Conservation (phyloP, 495 filamentous ascomycete species). For the Achaetomiella virescens region DNA sequence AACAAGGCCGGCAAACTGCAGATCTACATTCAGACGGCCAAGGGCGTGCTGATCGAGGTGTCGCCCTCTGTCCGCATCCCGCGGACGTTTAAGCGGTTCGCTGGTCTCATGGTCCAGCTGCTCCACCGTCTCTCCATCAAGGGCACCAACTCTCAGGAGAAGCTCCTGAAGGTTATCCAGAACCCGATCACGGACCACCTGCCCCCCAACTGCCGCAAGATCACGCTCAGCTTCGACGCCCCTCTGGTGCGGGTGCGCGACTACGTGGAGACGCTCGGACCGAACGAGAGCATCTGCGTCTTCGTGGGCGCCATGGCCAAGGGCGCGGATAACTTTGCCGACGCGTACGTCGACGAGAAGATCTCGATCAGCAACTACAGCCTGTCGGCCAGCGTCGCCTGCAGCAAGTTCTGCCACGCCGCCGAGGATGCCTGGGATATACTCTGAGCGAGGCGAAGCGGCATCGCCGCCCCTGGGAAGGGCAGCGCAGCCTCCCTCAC, state of each 20-base stretch:
- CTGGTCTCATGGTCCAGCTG: constrained; percentile 97
- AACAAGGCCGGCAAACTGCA: constrained; percentile 97
- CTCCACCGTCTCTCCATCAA: constrained; percentile 93
- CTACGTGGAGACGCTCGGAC: constrained; percentile 70
- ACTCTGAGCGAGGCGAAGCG: constrained; percentile 47
- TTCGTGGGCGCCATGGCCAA: constrained; percentile 99
- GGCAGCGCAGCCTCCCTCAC: not conserved
- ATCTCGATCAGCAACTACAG: constrained; percentile 98
- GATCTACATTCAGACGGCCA: constrained; percentile 97
- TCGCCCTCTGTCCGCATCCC: constrained; percentile 95
- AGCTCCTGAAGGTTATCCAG: constrained; percentile 93
- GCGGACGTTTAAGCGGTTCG: constrained; percentile 97
- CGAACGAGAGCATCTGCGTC: constrained; percentile 90
- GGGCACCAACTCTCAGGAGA: constrained; percentile 92
- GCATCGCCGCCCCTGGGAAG: not conserved
- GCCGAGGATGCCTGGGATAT: constrained; percentile 96
- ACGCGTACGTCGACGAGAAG: constrained; percentile 88
- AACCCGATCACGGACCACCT: constrained; percentile 97
- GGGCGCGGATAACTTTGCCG: constrained; percentile 90
- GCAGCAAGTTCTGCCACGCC: constrained; percentile 98
- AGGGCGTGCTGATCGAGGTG: constrained; percentile 94
- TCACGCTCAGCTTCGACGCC: constrained; percentile 89
- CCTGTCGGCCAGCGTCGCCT: constrained; percentile 92
- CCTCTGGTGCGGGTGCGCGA: constrained; percentile 80
- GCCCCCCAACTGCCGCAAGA: constrained; percentile 93